Conservation (phyloP, 1,284 basidiomycete genomes). For the Pseudozyma thailandica region DNA sequence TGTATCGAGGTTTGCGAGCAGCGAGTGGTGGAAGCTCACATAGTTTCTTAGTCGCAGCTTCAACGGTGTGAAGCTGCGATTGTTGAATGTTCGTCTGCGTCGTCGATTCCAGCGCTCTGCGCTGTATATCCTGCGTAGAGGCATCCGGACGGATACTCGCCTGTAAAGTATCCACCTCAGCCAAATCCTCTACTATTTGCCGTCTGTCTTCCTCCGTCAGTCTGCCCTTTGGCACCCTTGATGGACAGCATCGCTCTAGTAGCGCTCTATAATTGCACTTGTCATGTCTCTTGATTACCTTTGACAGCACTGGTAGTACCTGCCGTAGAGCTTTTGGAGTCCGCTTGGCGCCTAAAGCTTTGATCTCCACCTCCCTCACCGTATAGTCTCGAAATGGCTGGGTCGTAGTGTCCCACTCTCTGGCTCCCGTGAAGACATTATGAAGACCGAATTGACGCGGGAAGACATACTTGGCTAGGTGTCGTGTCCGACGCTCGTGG, state of each 20-base stretch:
- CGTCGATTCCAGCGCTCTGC: slow-evolving; percentile 9
- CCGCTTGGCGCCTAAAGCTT: slow-evolving; percentile 70
- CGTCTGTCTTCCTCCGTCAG: slow-evolving; percentile 71
- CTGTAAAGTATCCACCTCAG: slow-evolving; percentile 25
- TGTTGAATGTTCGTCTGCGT: slow-evolving; percentile 1
- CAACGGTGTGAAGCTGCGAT: background rate
- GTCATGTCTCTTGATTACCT: slow-evolving; percentile 76
- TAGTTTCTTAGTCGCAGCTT: background rate
- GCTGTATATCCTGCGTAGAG: background rate
- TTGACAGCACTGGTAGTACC: slow-evolving; percentile 73
- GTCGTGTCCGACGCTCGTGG: slow-evolving; percentile 70
- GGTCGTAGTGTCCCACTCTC: slow-evolving; percentile 43
- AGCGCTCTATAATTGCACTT: slow-evolving; percentile 78
- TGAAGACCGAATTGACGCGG: slow-evolving; percentile 79
- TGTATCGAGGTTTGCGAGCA: slow-evolving; percentile 77
- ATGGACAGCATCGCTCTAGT: slow-evolving; percentile 77
- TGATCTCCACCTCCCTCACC: slow-evolving; percentile 78
- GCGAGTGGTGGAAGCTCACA: slow-evolving; percentile 13
- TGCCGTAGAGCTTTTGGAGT: slow-evolving; percentile 79
- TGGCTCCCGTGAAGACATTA: slow-evolving; percentile 72
- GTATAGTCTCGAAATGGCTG: slow-evolving; percentile 72
- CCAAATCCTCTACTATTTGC: slow-evolving; percentile 76
- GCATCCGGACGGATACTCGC: slow-evolving; percentile 6
- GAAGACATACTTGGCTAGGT: slow-evolving; percentile 83
- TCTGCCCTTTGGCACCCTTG: slow-evolving; percentile 73